phyloP scores from a whole-genome alignment of 2,329 filamentous ascomycete genomes.

The Arthrobotrys megalospora region DNA sequence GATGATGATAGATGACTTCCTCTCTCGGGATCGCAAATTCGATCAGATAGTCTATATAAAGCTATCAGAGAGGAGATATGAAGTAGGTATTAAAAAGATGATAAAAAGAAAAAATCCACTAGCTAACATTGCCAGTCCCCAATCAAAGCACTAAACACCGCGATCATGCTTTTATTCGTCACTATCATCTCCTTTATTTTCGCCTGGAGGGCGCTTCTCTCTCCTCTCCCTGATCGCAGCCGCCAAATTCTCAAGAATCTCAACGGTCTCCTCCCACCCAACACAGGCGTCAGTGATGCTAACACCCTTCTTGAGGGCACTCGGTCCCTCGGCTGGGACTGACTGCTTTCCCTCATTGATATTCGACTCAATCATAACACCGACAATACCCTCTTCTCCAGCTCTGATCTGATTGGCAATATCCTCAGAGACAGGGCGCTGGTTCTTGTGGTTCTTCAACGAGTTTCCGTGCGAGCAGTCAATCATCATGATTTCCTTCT shows the following conservation, averaged over 20 bases:
- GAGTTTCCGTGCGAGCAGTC: constrained; percentile 99
- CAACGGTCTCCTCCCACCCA: constrained; percentile 89
- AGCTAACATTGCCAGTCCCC: background rate
- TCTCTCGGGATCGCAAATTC: background rate
- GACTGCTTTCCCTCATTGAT: constrained; percentile 96
- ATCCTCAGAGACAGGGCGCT: constrained; percentile 88
- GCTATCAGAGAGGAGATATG: constrained; percentile 21
- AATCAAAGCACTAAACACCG: background rate
- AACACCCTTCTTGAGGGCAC: constrained; percentile 89
- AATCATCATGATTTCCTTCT: constrained; percentile 88
- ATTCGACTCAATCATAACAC: constrained; percentile 99
- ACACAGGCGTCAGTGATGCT: constrained; percentile 99
- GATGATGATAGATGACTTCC: constrained; percentile 1
- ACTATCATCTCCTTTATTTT: constrained; percentile 18
- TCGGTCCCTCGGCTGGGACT: constrained; percentile 80
- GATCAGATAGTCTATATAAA: constrained; percentile 11
- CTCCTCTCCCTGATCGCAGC: constrained; percentile 83
- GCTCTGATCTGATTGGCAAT: constrained; percentile 87
- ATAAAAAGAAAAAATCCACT: constrained; percentile 11
- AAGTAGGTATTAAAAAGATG: constrained; percentile 24
- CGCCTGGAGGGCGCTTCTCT: constrained; percentile 57
- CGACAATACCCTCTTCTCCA: constrained; percentile 90
- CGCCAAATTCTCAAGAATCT: constrained; percentile 82
- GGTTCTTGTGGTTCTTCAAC: constrained; percentile 95
- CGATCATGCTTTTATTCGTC: constrained; percentile 16